A percentile compares a stretch with the other conserved stretches of the same genome.
These are phyloP conservation scores for Eutrema salsugineum DNA, from an alignment of 441 rosid genomes.

Conservation along the genomic window DNA sequence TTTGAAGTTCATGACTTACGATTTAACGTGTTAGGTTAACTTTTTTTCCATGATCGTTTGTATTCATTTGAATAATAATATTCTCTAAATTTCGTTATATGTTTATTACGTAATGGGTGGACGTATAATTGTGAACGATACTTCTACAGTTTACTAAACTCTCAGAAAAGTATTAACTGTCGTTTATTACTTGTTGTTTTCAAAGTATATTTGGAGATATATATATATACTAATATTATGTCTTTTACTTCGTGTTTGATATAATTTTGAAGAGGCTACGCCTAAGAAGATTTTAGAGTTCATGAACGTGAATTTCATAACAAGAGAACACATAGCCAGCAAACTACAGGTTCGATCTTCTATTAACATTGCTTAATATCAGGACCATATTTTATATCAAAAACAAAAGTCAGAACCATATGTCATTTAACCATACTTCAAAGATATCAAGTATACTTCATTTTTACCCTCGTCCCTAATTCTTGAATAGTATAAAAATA, in stretches of 20 bases:
- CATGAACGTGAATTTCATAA: slow-evolving; percentile 3
- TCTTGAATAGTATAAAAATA: background rate
- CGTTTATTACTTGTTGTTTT: background rate
- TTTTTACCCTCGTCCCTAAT: background rate
- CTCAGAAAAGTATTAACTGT: background rate
- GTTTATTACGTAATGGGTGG: too few species aligned
- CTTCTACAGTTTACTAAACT: background rate
- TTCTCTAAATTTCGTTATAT: too few species aligned
- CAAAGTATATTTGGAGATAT: background rate
- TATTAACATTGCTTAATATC: background rate
- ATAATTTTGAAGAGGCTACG: slow-evolving; percentile 7
- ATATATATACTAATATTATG: background rate
- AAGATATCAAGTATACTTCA: background rate
- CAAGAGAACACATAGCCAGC: slow-evolving; percentile 19
- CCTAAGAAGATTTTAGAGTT: background rate
- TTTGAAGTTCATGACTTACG: too few species aligned
- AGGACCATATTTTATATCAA: too few species aligned
- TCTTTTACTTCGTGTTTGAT: background rate
- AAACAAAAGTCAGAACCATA: background rate
- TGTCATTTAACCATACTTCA: background rate
- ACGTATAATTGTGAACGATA: too few species aligned
- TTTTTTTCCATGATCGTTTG: too few species aligned
- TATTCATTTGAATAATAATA: too few species aligned
- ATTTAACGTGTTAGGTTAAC: too few species aligned
- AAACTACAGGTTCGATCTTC: slow-evolving; percentile 23